These are phyloP conservation scores for Nitzschia putrida DNA, from an alignment of 108 stramenopile species.

Conservation along the genomic window DNA sequence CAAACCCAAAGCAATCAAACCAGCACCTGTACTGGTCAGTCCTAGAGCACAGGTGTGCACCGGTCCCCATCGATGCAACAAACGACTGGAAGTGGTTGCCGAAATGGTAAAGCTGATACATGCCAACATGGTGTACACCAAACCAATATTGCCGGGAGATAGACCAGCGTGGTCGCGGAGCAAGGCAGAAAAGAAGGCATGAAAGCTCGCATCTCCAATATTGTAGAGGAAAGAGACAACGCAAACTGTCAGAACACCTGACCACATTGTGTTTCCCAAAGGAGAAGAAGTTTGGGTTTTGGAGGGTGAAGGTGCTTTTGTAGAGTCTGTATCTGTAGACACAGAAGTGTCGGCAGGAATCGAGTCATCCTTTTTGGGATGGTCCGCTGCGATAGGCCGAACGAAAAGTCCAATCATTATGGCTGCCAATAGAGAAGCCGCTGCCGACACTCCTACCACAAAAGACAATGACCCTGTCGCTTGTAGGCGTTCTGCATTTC, in stretches of 20 bases:
- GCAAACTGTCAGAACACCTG: conserved; percentile 71
- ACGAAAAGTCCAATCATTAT: conserved; percentile 46
- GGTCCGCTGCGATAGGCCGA: conserved; percentile 7
- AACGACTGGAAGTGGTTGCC: conserved; percentile 40
- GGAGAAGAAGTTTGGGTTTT: conserved; percentile 51
- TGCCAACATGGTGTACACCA: conserved; percentile 69
- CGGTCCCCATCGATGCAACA: conserved; percentile 56
- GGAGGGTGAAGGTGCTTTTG: conserved; percentile 8
- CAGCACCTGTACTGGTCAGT: conserved; percentile 55
- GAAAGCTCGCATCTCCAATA: conserved; percentile 73
- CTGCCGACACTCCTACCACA: conserved; percentile 63
- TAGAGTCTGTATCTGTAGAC: background rate
- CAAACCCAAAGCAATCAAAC: conserved; percentile 52
- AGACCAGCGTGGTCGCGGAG: conserved; percentile 51
- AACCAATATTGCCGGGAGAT: conserved; percentile 56
- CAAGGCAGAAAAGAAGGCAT: conserved; percentile 76
- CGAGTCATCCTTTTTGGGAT: background rate
- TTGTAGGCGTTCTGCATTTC: background rate
- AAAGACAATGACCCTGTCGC: conserved; percentile 44
- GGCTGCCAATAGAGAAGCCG: conserved; percentile 61
- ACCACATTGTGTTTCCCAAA: conserved; percentile 61
- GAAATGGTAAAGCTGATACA: conserved; percentile 66
- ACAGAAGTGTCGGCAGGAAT: background rate
- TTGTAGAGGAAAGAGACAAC: conserved; percentile 68
- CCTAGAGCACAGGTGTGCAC: conserved; percentile 67